Percentiles rank a stretch among this genome's conserved stretches.
These are phyloP conservation scores for Farysia itapuensis DNA, from an alignment of 1,284 basidiomycete species.

Conservation along the genomic window DNA sequence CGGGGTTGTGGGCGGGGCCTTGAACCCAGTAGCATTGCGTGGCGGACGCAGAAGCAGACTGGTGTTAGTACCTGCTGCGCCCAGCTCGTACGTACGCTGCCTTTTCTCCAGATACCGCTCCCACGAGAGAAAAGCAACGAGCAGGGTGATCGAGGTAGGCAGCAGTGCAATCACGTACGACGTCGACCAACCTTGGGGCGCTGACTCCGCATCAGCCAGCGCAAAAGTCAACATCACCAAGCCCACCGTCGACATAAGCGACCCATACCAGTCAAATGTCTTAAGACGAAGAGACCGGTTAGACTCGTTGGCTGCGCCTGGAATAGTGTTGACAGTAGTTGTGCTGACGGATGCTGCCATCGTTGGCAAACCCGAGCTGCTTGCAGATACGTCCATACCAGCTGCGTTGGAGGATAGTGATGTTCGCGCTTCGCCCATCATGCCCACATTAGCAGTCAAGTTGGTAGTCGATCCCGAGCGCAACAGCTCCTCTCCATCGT, in stretches of 20 bases:
- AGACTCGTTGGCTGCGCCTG: neutral
- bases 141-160: constrained; percentile 67
- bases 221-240: constrained; percentile 78
- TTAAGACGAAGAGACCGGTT: constrained; percentile 22
- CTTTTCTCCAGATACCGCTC: constrained; percentile 66
- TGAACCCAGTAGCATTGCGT: constrained; percentile 64
- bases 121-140: constrained; percentile 71
- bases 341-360: constrained; percentile 4
- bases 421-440: constrained; percentile 1
- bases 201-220: constrained; percentile 73
- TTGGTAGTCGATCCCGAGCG: constrained; percentile 6
- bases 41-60: too few species aligned
- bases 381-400: constrained; percentile 2
- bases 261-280: constrained; percentile 77
- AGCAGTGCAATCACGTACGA: constrained; percentile 66
- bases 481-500: constrained; percentile 35
- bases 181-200: constrained; percentile 73
- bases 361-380: neutral
- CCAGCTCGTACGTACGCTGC: constrained; percentile 25
- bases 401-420: neutral
- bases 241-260: constrained; percentile 72
- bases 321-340: neutral
- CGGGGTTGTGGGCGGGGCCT: constrained; percentile 26
- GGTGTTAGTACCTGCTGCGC: constrained; percentile 4
- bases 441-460: constrained; percentile 2